Evolutionary conservation across 768 basidiomycete species (phyloP).

Genomic region (Termitomyces sp.): DNA sequence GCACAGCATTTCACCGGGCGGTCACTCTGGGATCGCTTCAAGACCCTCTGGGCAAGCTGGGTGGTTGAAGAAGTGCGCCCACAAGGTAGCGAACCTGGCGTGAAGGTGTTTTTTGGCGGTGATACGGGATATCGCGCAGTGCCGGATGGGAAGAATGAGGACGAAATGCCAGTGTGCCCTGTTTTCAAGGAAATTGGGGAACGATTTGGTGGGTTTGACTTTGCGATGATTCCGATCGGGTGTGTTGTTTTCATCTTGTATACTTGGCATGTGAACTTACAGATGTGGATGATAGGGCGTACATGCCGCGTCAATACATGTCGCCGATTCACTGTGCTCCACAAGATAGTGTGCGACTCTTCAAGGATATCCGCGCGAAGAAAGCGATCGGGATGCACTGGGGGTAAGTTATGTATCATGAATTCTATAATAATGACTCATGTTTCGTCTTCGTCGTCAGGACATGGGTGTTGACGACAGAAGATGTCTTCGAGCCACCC

Average conservation of each 20-base stretch:
- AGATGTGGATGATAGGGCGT: constrained; percentile 41
- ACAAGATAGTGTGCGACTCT: constrained; percentile 64
- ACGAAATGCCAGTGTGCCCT: constrained; percentile 58
- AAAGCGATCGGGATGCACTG: constrained; percentile 69
- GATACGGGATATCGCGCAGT: constrained; percentile 64
- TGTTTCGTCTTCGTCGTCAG: constrained; percentile 18
- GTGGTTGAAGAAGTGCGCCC: constrained; percentile 47
- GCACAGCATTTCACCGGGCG: constrained; percentile 63
- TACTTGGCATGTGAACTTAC: background rate
- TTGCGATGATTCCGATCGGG: constrained; percentile 73
- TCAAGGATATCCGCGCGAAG: constrained; percentile 58
- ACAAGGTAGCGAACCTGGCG: background rate
- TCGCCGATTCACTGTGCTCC: constrained; percentile 64
- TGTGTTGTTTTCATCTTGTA: constrained; percentile 14
- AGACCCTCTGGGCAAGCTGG: constrained; percentile 68
- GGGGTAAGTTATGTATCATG: constrained; percentile 39
- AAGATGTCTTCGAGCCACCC: constrained; percentile 62
- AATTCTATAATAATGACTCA: background rate
- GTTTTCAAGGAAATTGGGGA: constrained; percentile 72
- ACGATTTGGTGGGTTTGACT: constrained; percentile 58
- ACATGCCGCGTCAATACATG: constrained; percentile 52
- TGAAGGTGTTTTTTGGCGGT: constrained; percentile 60
- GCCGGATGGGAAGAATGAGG: constrained; percentile 42
- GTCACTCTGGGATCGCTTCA: constrained; percentile 44
- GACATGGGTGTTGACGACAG: constrained; percentile 50